Conservation (phyloP, 169 alveolate species). For the Plasmodium reichenowi region DNA sequence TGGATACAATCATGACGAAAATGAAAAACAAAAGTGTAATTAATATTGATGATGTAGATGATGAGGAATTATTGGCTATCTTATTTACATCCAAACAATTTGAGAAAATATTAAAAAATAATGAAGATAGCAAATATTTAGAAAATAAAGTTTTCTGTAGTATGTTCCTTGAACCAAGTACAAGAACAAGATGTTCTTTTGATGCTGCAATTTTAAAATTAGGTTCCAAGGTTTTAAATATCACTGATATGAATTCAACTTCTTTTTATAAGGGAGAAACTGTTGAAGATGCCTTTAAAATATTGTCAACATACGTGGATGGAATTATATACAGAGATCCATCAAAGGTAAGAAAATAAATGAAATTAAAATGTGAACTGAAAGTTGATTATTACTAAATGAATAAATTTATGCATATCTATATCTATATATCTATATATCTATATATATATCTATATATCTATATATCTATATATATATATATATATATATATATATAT, state of each 20-base stretch:
- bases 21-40: constrained; percentile 66
- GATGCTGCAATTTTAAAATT: constrained; percentile 88
- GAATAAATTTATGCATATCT: background rate
- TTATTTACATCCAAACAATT: constrained; percentile 53
- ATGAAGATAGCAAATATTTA: constrained; percentile 37
- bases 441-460: background rate
- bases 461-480: background rate
- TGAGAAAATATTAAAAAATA: constrained; percentile 56
- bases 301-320: constrained; percentile 85
- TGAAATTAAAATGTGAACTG: background rate
- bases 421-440: background rate
- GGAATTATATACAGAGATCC: constrained; percentile 81
- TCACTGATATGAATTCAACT: constrained; percentile 80
- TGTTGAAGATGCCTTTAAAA: constrained; percentile 85
- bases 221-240: constrained; percentile 84
- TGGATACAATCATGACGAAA: constrained; percentile 27
- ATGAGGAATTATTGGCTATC: constrained; percentile 68
- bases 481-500: background rate
- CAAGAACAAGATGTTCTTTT: constrained; percentile 91
- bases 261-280: constrained; percentile 88
- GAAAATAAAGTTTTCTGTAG: constrained; percentile 76
- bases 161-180: constrained; percentile 87
- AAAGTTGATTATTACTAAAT: background rate
- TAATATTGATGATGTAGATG: constrained; percentile 62
- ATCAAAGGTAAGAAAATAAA: constrained; percentile 51